These are phyloP conservation scores for Solanum hybrid DNA, from an alignment of 305 asterid species.

Conservation along the genomic window DNA sequence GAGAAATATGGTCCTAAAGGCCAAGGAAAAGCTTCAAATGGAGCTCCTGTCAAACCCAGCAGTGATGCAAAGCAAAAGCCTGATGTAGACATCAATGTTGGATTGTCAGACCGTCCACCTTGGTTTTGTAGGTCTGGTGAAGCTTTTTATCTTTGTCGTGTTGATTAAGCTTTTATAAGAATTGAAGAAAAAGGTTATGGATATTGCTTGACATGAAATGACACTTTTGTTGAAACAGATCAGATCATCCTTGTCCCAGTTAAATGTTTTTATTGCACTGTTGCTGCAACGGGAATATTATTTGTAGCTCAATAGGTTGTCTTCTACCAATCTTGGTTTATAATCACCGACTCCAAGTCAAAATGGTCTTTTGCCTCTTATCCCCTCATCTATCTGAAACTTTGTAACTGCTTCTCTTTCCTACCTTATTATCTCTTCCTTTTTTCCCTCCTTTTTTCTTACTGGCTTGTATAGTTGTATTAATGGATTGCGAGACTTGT, in stretches of 20 bases:
- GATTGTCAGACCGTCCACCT: constrained; percentile 73
- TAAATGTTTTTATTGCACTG: neutral
- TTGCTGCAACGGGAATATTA: neutral
- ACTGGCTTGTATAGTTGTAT: neutral
- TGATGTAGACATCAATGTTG: constrained; percentile 74
- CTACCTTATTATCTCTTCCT: neutral
- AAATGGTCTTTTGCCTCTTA: neutral
- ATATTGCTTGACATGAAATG: neutral
- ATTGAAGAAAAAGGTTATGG: neutral
- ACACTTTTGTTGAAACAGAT: neutral
- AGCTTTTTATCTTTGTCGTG: neutral
- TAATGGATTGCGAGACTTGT: neutral
- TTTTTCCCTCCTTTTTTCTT: neutral
- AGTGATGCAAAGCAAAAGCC: constrained; percentile 54
- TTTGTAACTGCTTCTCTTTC: neutral
- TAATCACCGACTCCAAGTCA: neutral
- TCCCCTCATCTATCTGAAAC: neutral
- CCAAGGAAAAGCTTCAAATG: constrained; percentile 47
- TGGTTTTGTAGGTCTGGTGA: constrained; percentile 87
- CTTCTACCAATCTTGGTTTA: neutral
- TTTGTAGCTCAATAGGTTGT: neutral
- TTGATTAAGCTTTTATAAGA: neutral
- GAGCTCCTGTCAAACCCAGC: constrained; percentile 39
- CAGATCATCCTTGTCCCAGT: neutral
- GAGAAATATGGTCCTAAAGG: constrained; percentile 98